A percentile compares a stretch with the other conserved stretches of the same genome.
phyloP scores from a whole-genome alignment of 2,329 filamentous ascomycete genomes.

The Ceratocystis huliohia region DNA sequence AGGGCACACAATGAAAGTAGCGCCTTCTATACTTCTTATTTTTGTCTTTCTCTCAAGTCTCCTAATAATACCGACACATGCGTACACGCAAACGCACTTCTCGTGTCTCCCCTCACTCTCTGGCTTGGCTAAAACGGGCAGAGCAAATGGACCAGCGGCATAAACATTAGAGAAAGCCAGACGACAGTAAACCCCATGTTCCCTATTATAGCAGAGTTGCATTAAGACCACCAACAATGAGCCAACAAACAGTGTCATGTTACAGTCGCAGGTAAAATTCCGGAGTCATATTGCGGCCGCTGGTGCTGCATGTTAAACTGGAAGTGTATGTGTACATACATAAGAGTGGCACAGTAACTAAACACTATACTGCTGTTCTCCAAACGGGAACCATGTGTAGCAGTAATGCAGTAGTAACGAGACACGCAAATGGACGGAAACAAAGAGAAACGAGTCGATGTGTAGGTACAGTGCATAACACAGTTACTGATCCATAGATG shows the following conservation, averaged over 20 bases:
- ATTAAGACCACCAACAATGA: background rate
- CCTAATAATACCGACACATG: too few relatives aligned
- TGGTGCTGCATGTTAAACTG: background rate
- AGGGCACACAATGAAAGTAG: background rate
- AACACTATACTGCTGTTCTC: background rate
- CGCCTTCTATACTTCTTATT: background rate
- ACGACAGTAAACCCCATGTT: background rate
- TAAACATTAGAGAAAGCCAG: background rate
- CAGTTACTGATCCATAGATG: too few relatives aligned
- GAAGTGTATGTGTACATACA: background rate
- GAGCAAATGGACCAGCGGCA: background rate
- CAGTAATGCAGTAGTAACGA: background rate
- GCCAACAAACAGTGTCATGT: background rate
- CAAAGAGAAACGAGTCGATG: background rate
- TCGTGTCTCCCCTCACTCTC: too few relatives aligned
- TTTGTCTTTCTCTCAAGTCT: background rate
- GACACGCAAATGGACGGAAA: background rate
- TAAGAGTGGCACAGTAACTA: background rate
- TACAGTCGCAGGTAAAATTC: background rate
- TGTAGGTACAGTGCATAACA: too few relatives aligned
- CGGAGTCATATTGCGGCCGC: background rate
- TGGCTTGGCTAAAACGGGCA: too few relatives aligned
- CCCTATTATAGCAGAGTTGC: background rate
- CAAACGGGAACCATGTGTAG: background rate
- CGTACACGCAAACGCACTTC: too few relatives aligned